Evolutionary conservation across 2,329 filamentous ascomycete genomes (phyloP), one percentile per base, ranked within the genome.

Genomic region (Phaeophleospora eucalypticola): DNA sequence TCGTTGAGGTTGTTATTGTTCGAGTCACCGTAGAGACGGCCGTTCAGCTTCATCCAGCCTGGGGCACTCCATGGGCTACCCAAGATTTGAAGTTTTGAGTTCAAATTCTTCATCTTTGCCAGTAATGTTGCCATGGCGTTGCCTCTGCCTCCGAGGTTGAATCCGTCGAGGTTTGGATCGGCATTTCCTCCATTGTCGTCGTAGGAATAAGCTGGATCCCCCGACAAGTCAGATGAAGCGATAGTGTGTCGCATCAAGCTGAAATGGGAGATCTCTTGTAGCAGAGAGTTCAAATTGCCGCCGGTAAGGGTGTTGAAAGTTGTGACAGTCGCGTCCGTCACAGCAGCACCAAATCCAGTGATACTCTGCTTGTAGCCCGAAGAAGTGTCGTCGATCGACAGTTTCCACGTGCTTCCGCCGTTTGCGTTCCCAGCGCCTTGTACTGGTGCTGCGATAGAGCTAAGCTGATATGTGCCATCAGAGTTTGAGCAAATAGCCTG

Each of bases 331-430:
- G 54, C 49, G 36, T 56, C 54, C 1, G 54, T 56, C 17, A 56
- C 47, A 10, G 48, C 49, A 16, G 46, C 54, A 14, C 54, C 54
- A 10, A 56, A 56, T 10, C 54, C 54, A 24, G 44, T 50, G 15
- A 56, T 42, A 15, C 21, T 49, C 36, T 56, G 51, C 34, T 48
- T 36, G 34, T 53, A 49, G 3, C 45, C 54, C 1, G 45, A 45
- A 3, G 35, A 48, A 20, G 61, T 59, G 19, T 56, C 57, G 53
- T 62, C 58, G 41, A 63, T 48, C n/a, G 51, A 48, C 4, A 55
- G 40, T 0, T 55, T 45, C 46, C 49, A 54, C n/a, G 45, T 24
- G 17, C 24, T 43, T 4, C 44, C 49, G 10, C 37, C 17, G 18
- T 44, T 43, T 6, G 44, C 29, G 19, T 27, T 45, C 7, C 43